Evolutionary conservation across 2,329 filamentous ascomycete species (phyloP).

Genomic region (Sordariomycetes sp.): DNA sequence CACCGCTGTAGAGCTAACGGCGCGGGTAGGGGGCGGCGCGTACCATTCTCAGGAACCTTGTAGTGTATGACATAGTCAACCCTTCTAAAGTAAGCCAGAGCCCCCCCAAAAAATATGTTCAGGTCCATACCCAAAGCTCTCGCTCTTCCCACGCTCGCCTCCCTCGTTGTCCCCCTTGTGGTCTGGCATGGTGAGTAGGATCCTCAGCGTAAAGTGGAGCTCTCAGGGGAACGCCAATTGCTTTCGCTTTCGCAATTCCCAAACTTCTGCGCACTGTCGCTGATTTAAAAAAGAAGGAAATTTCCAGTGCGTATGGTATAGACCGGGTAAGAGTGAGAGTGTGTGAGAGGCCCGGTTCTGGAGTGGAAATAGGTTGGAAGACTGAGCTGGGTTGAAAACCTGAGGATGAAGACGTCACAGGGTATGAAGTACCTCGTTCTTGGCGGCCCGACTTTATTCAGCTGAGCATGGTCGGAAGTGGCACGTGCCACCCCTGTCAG

Average conservation of each 20-base stretch:
- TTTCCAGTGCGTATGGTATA: background rate
- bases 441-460: background rate
- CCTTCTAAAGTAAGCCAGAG: conserved; percentile 18
- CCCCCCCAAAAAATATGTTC: background rate
- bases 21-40: conserved; percentile 9
- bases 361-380: too few species aligned
- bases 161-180: background rate
- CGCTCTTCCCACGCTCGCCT: background rate
- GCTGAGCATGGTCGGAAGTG: background rate
- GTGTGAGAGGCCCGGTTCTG: too few species aligned
- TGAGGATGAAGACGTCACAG: background rate
- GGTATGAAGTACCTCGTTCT: background rate
- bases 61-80: conserved; percentile 87
- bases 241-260: background rate
- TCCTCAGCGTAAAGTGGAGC: background rate
- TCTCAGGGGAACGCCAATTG: background rate
- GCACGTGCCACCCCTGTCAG: background rate
- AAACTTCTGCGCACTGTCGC: background rate
- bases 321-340: too few species aligned
- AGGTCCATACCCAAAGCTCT: background rate
- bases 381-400: background rate
- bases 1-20: background rate
- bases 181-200: conserved; percentile 1
- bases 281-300: background rate
- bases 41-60: conserved; percentile 56